Evolutionary conservation across 441 rosid species (phyloP).

Genomic region (Erodium trifolium): DNA sequence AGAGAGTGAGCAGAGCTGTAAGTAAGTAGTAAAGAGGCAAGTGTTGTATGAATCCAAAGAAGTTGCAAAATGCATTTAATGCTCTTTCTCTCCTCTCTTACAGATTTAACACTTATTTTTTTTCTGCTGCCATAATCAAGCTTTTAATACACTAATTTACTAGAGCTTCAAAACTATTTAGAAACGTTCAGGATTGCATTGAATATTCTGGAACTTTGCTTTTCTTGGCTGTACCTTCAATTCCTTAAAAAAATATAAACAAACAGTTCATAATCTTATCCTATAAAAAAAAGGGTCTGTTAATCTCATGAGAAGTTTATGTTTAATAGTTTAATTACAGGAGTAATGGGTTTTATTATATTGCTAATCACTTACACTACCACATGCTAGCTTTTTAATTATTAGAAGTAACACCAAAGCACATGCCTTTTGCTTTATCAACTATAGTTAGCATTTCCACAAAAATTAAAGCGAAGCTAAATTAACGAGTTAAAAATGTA

Average conservation of each 20-base stretch:
- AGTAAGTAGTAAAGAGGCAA: constrained; percentile 10
- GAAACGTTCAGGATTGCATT: not conserved
- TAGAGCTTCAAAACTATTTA: not conserved
- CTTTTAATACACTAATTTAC: not conserved
- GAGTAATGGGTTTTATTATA: not conserved
- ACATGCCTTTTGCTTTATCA: not conserved
- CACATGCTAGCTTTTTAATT: constrained; percentile 1
- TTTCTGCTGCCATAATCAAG: not conserved
- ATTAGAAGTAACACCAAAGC: constrained; percentile 3
- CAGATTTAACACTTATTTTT: not conserved
- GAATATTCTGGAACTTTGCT: not conserved
- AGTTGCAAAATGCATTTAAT: constrained; percentile 35
- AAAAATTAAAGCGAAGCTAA: not conserved
- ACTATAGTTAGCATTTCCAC: not conserved
- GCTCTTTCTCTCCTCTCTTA: constrained; percentile 24
- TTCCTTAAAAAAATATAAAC: not conserved
- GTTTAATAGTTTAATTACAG: not conserved
- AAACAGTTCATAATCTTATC: not conserved
- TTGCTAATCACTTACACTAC: not conserved
- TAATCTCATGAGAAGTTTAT: not conserved
- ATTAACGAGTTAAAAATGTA: not conserved
- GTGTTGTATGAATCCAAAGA: constrained; percentile 26
- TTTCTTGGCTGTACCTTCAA: constrained; percentile 2
- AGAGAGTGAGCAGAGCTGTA: constrained; percentile 26
- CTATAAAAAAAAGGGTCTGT: not conserved